Conservation (phyloP, 495 filamentous ascomycete species). For the Copromyces sp. region DNA sequence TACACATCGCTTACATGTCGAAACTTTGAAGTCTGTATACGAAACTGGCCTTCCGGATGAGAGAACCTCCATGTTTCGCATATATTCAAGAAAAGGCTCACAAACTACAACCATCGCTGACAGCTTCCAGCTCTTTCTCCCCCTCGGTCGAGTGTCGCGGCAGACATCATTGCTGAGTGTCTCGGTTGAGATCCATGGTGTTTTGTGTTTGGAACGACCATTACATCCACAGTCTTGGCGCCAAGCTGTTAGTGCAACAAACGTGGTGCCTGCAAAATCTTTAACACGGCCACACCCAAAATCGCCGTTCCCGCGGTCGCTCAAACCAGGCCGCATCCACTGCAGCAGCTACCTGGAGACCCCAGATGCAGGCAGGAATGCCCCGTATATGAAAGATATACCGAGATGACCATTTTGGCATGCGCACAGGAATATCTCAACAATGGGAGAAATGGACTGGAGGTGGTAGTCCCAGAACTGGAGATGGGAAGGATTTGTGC, state of each 20-base stretch:
- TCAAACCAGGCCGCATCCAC: neutral
- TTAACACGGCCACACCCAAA: neutral
- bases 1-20: neutral
- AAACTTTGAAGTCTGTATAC: neutral
- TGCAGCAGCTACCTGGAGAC: too few species aligned
- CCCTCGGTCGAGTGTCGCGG: neutral
- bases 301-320: neutral
- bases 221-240: neutral
- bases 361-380: too few species aligned
- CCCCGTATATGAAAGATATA: neutral
- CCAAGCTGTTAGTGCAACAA: neutral
- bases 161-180: neutral
- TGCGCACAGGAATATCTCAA: too few species aligned
- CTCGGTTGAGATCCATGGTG: neutral
- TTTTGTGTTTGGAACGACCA: neutral
- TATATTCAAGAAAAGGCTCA: rapidly evolving
- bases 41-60: neutral
- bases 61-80: neutral
- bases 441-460: too few species aligned
- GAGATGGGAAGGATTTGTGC: too few species aligned
- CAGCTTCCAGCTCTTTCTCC: rapidly evolving
- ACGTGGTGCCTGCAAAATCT: rapidly evolving
- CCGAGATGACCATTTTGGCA: too few species aligned
- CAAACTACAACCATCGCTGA: neutral
- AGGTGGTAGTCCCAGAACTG: too few species aligned